Evolutionary conservation across 2,329 filamentous ascomycete species (phyloP), one percentile per base, ranked within the genome.

Genomic region (Apiospora pterosperma): DNA sequence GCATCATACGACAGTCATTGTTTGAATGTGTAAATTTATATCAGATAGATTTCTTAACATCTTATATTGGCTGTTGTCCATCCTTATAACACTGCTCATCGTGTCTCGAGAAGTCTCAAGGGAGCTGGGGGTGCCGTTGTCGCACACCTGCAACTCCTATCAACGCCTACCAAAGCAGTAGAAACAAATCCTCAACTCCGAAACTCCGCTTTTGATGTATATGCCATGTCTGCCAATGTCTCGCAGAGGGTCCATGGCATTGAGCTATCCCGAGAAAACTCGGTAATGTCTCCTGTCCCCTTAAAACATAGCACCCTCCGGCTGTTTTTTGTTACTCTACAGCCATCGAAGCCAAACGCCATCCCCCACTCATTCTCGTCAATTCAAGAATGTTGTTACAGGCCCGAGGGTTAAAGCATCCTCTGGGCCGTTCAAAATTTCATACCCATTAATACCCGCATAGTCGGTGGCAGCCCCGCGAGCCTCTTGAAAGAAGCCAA

Each of bases 171-270:
- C 65, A 72, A 72, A 73, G 73, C 71, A 72, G 42, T 60, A 71
- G 73, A 64, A 67, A 67, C 72, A 71, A 68, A 67, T 66, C 65
- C 66, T 52, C 68, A 64, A 66, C 73, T 71, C 73, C 69, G 68
- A 68, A 78, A 76, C 79, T 78, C 79, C 81, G 73, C 76, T 81
- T 82, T 83, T 81, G 70, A 77, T 81, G 77, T 81, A 76, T 81
- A 76, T 79, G 73, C 74, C 76, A 76, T 71, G 71, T 78, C 73
- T 63, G 67, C 25, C 48, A 55, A 55, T 55, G 19, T 34, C 16
- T 55, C 48, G 48, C 48, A 55, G 48, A 55, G 48, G 28, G 34
- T 34, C 48, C 28, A 55, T 55, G 48, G 48, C 48, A n/a, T n/a
- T 34, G 12, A n/a, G 48, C 48, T 55, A 34, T 55, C 48, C 28